phyloP scores from a whole-genome alignment of 139 green algal species.

The Closterium sp. region DNA sequence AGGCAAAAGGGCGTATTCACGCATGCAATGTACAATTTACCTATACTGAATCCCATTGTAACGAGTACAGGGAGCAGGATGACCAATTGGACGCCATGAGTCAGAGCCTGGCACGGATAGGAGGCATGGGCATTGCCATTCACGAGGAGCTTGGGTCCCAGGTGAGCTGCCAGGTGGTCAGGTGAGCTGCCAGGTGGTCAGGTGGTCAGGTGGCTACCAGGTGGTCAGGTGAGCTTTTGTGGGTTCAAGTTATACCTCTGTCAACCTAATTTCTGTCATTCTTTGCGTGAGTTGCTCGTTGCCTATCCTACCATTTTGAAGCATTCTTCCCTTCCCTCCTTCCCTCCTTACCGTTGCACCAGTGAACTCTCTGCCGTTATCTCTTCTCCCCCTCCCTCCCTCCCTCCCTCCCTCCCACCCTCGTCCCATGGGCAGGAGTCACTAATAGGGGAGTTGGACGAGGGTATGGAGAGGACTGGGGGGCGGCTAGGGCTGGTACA shows the following conservation, averaged over 20 bases:
- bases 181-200: background rate
- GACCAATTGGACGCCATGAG: slow-evolving; percentile 54
- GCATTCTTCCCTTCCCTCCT: too few species aligned
- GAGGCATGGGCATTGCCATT: slow-evolving; percentile 53
- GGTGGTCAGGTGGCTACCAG: background rate
- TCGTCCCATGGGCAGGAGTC: background rate
- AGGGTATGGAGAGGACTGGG: slow-evolving; percentile 17
- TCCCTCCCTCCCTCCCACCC: too few species aligned
- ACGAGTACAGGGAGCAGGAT: slow-evolving; percentile 44
- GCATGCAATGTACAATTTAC: too few species aligned
- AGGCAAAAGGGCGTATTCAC: slow-evolving; percentile 21
- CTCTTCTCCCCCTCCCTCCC: too few species aligned
- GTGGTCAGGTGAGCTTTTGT: too few species aligned
- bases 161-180: background rate
- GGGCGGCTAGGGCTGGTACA: slow-evolving; percentile 35
- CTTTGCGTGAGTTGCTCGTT: too few species aligned
- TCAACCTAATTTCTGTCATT: too few species aligned
- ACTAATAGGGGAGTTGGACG: slow-evolving; percentile 18
- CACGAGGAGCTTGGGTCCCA: slow-evolving; percentile 53
- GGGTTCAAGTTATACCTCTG: too few species aligned
- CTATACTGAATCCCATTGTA: background rate
- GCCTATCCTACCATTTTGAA: too few species aligned
- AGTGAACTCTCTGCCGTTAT: too few species aligned
- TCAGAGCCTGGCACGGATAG: slow-evolving; percentile 42
- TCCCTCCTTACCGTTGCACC: too few species aligned